phyloP scores from a whole-genome alignment of 2,329 filamentous ascomycete species.

The Penicillium sp. region DNA sequence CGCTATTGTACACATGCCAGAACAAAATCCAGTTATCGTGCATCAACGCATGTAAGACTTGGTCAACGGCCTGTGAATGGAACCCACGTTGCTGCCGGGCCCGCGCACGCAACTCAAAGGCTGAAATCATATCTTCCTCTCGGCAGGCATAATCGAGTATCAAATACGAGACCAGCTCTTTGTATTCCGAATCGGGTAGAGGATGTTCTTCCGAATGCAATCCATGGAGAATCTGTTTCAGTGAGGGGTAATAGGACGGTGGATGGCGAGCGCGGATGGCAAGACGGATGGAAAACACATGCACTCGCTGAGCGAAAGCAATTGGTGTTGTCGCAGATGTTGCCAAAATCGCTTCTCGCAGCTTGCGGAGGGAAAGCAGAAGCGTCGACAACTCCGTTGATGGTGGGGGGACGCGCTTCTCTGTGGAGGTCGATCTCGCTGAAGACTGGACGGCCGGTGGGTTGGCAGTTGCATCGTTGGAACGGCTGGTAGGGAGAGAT shows the following conservation, averaged over 20 bases:
- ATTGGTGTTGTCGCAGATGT: slow-evolving; percentile 65
- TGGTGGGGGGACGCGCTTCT: slow-evolving; percentile 35
- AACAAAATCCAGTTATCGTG: slow-evolving; percentile 80
- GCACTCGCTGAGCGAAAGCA: slow-evolving; percentile 77
- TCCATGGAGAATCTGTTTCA: slow-evolving; percentile 67
- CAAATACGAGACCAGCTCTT: slow-evolving; percentile 73
- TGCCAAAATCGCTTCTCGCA: slow-evolving; percentile 79
- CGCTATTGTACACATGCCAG: slow-evolving; percentile 61
- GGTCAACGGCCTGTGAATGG: slow-evolving; percentile 62
- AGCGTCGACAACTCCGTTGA: slow-evolving; percentile 66
- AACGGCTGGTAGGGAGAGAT: slow-evolving; percentile 48
- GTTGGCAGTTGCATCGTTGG: slow-evolving; percentile 37
- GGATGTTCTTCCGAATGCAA: slow-evolving; percentile 62
- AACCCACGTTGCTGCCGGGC: slow-evolving; percentile 50
- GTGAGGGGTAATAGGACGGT: slow-evolving; percentile 83
- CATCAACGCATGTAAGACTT: slow-evolving; percentile 62
- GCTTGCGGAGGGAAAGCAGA: slow-evolving; percentile 78
- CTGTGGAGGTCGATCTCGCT: slow-evolving; percentile 18
- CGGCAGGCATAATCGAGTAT: slow-evolving; percentile 87
- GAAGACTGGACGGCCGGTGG: slow-evolving; percentile 30
- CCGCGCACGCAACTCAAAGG: slow-evolving; percentile 58
- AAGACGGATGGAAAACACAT: slow-evolving; percentile 84
- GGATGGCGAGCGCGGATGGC: slow-evolving; percentile 74
- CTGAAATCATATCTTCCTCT: slow-evolving; percentile 65
- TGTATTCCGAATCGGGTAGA: slow-evolving; percentile 64